Evolutionary conservation across 1,284 basidiomycete species (phyloP).

Genomic region (Fomitopsis schrenkii): DNA sequence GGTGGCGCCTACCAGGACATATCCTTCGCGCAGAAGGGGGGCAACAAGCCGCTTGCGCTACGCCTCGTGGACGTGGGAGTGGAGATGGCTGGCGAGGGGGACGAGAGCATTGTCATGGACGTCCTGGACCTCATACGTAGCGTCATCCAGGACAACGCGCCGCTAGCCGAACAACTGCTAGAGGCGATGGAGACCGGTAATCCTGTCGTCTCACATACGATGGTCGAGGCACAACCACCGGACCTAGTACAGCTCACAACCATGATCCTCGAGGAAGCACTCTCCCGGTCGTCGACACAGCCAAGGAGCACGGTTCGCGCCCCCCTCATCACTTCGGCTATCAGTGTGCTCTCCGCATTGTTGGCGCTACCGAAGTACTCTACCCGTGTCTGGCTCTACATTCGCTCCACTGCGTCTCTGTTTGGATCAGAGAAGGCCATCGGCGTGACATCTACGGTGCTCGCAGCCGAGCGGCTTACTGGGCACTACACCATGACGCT

Average conservation of each 20-base stretch:
- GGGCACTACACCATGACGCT: slow-evolving; percentile 81
- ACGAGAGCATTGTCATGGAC: slow-evolving; percentile 64
- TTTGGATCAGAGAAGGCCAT: slow-evolving; percentile 61
- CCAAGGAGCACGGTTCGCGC: slow-evolving; percentile 42
- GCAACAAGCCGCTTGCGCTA: slow-evolving; percentile 38
- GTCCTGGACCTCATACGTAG: slow-evolving; percentile 77
- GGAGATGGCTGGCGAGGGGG: slow-evolving; percentile 50
- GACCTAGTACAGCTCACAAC: slow-evolving; percentile 79
- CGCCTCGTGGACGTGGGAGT: slow-evolving; percentile 67
- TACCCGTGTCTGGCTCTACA: slow-evolving; percentile 80
- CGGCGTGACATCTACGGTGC: slow-evolving; percentile 59
- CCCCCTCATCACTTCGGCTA: slow-evolving; percentile 72
- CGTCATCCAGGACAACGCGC: slow-evolving; percentile 66
- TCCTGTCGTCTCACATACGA: slow-evolving; percentile 47
- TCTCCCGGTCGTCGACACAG: slow-evolving; percentile 50
- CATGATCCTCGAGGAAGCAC: slow-evolving; percentile 79
- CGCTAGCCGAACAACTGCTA: slow-evolving; percentile 62
- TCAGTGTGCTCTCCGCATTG: slow-evolving; percentile 76
- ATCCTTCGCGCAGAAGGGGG: slow-evolving; percentile 41
- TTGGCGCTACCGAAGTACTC: slow-evolving; percentile 73
- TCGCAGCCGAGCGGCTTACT: slow-evolving; percentile 66
- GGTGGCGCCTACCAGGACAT: slow-evolving; percentile 45
- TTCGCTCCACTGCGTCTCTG: slow-evolving; percentile 72
- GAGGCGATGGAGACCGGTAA: slow-evolving; percentile 58
- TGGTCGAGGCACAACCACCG: slow-evolving; percentile 47